These are phyloP conservation scores for Sanghuangporus weigelae DNA, from an alignment of 1,284 basidiomycete species.

Conservation along the genomic window DNA sequence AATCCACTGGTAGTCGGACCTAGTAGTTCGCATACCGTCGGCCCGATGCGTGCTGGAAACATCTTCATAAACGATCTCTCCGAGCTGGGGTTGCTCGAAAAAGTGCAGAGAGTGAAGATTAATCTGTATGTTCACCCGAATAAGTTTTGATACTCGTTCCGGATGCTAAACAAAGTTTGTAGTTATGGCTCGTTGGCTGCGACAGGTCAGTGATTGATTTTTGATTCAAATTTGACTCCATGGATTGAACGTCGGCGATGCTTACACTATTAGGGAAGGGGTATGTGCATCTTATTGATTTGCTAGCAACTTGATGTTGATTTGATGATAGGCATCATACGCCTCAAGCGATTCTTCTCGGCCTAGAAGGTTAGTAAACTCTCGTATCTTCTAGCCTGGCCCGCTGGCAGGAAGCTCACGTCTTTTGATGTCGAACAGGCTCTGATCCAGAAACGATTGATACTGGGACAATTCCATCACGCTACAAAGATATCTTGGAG, in stretches of 20 bases:
- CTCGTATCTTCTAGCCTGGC: constrained; percentile 2
- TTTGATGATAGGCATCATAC: constrained; percentile 74
- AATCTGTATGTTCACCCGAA: constrained; percentile 53
- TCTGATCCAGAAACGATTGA: constrained; percentile 85
- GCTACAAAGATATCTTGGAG: constrained; percentile 67
- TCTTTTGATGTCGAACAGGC: constrained; percentile 34
- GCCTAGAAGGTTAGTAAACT: constrained; percentile 63
- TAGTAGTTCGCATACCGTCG: constrained; percentile 71
- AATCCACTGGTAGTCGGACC: constrained; percentile 39
- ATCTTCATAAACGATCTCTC: constrained; percentile 82
- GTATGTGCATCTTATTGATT: constrained; percentile 33
- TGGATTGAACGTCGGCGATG: neutral
- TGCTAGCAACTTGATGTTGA: neutral
- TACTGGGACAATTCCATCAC: constrained; percentile 68
- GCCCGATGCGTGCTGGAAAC: constrained; percentile 88
- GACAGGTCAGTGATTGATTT: constrained; percentile 45
- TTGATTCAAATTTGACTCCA: neutral
- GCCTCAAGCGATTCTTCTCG: constrained; percentile 88
- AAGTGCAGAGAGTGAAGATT: constrained; percentile 80
- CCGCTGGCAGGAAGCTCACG: neutral
- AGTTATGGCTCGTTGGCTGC: constrained; percentile 78
- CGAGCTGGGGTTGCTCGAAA: constrained; percentile 65
- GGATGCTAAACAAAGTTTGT: neutral
- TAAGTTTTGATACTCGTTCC: neutral
- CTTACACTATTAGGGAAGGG: constrained; percentile 62